These are phyloP conservation scores for Bonia amplexicaulis DNA, from an alignment of 176 grass and related monocot species.

Conservation along the genomic window DNA sequence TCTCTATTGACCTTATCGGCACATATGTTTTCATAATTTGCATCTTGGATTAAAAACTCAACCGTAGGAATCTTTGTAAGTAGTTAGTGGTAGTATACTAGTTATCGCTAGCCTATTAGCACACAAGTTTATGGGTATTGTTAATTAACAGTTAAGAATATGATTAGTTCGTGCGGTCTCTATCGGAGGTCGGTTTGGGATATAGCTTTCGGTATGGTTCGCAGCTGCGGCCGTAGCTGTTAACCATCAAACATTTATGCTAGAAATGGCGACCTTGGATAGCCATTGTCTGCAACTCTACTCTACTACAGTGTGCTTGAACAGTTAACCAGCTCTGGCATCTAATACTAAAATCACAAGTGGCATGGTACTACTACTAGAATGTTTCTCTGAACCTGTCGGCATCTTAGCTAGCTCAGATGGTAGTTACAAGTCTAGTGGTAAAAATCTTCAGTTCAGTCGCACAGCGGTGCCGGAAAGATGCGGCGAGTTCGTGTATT, in stretches of 20 bases:
- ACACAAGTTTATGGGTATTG: not conserved
- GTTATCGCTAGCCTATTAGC: not conserved
- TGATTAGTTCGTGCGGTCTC: not conserved
- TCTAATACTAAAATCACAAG: not conserved
- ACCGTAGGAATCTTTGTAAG: not conserved
- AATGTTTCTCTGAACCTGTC: not conserved
- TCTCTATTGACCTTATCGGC: not conserved
- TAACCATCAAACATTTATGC: conserved; percentile 13
- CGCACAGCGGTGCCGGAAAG: not conserved
- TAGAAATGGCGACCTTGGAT: not conserved
- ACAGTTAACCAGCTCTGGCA: not conserved
- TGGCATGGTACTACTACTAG: not conserved
- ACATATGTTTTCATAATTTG: not conserved
- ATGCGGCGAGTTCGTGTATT: not conserved
- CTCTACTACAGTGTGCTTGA: not conserved
- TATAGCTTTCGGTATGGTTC: conserved; percentile 28
- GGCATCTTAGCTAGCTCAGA: not conserved
- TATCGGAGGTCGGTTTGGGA: not conserved
- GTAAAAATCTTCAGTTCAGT: not conserved
- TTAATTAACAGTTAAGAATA: not conserved
- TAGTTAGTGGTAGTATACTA: not conserved
- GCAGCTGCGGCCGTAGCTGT: not conserved
- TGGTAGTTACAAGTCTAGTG: not conserved
- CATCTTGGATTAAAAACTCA: not conserved
- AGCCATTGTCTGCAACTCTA: not conserved